phyloP scores from a whole-genome alignment of 495 filamentous ascomycete genomes.

The Glonium stellatum region DNA sequence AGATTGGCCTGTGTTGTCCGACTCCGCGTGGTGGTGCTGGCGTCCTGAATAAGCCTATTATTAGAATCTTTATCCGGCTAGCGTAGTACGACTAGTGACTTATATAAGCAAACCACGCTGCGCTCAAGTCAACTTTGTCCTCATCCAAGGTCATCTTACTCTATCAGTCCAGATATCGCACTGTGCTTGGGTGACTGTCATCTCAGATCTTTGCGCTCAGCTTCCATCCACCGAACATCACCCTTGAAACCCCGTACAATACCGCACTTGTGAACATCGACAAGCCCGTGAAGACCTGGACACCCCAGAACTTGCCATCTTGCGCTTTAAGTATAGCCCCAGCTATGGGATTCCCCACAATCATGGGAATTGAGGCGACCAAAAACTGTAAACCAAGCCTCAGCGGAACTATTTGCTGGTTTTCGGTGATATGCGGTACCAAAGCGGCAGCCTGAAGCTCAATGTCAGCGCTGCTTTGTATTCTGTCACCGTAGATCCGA shows the following conservation, averaged over 20 bases:
- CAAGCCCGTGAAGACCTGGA: constrained; percentile 63
- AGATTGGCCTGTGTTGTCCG: no score
- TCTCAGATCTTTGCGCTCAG: background rate
- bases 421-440: constrained; percentile 50
- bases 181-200: background rate
- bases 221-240: background rate
- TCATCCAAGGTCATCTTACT: no score
- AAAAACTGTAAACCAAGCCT: background rate
- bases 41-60: no score
- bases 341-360: constrained; percentile 67
- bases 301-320: constrained; percentile 48
- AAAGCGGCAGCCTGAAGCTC: constrained; percentile 62
- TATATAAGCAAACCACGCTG: no score
- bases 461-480: constrained; percentile 61
- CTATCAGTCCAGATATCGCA: no score
- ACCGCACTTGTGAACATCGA: constrained; percentile 41
- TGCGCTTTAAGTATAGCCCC: constrained; percentile 56
- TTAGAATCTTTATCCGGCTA: no score
- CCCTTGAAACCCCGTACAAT: background rate
- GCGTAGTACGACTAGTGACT: no score
- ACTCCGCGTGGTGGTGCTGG: no score
- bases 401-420: background rate
- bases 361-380: constrained; percentile 44
- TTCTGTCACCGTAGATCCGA: constrained; percentile 56
- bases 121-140: no score